A percentile compares a stretch with the other conserved stretches of the same genome.
phyloP scores from a whole-genome alignment of 2,329 filamentous ascomycete species.

The Grosmannia penicillata region DNA sequence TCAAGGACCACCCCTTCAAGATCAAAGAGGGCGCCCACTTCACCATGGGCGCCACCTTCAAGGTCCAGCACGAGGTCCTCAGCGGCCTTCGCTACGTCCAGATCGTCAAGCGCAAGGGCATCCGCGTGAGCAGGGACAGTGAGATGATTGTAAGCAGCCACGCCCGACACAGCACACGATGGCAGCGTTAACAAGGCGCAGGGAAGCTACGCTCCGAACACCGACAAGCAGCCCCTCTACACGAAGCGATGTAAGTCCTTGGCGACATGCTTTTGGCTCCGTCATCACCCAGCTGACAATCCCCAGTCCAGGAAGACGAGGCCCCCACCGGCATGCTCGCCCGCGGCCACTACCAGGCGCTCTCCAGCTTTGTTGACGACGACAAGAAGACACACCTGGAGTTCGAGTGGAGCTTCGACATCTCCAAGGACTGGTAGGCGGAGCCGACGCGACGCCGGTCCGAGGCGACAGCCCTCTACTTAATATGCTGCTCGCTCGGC shows the following conservation, averaged over 20 bases:
- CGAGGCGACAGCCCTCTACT: too few species aligned
- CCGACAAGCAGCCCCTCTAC: conserved; percentile 70
- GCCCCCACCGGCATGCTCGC: conserved; percentile 83
- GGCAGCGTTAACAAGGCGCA: too few species aligned
- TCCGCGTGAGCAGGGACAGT: conserved; percentile 80
- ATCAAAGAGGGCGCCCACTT: conserved; percentile 95
- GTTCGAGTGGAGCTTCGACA: conserved; percentile 95
- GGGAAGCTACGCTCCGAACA: conserved; percentile 90
- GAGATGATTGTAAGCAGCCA: conserved; percentile 96
- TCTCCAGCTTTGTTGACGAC: conserved; percentile 87
- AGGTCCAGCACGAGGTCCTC: conserved; percentile 92
- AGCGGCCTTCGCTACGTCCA: conserved; percentile 94
- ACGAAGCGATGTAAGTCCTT: conserved; percentile 71
- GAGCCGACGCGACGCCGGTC: too few species aligned
- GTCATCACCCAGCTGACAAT: neutral
- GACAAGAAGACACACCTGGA: conserved; percentile 80
- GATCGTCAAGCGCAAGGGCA: conserved; percentile 76
- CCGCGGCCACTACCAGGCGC: conserved; percentile 78
- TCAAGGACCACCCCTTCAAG: conserved; percentile 88
- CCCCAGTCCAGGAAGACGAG: conserved; percentile 72
- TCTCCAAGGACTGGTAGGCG: conserved; percentile 82
- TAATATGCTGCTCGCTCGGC: too few species aligned
- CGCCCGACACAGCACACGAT: too few species aligned
- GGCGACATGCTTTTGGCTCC: neutral
- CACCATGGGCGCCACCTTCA: conserved; percentile 87